A percentile compares a stretch with the other conserved stretches of the same genome.
These are phyloP conservation scores for Apiotrichum domesticum DNA, from an alignment of 1,284 basidiomycete species.

Conservation along the genomic window DNA sequence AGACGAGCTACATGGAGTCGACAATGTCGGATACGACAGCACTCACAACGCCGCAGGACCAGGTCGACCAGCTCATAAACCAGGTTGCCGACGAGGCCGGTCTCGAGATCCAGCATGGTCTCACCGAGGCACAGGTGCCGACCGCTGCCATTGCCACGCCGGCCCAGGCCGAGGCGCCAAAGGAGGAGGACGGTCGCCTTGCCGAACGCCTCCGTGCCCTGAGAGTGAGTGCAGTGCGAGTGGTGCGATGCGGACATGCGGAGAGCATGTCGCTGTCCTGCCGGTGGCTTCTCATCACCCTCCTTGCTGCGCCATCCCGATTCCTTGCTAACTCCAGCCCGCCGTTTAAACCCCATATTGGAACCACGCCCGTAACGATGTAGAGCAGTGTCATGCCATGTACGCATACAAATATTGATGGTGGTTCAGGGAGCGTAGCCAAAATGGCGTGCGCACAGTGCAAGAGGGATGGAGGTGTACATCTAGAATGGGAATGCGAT, in stretches of 20 bases:
- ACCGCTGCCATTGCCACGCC: conserved; percentile 38
- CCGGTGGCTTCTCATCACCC: background rate
- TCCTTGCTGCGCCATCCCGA: background rate
- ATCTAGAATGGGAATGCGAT: conserved; percentile 2
- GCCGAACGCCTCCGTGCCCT: conserved; percentile 39
- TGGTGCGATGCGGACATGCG: too few relatives aligned
- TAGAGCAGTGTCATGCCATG: conserved; percentile 20
- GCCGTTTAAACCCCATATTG: background rate
- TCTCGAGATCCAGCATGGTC: conserved; percentile 87
- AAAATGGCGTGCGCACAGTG: background rate
- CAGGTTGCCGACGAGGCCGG: conserved; percentile 97
- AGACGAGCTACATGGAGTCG: conserved; percentile 97
- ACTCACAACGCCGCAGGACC: conserved; percentile 90
- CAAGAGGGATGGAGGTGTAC: background rate
- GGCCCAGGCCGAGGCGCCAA: conserved; percentile 37
- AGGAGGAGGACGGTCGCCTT: conserved; percentile 39
- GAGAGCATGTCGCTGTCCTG: too few relatives aligned
- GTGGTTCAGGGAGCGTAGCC: background rate
- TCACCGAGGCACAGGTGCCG: conserved; percentile 59
- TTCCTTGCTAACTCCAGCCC: background rate
- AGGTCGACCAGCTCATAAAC: conserved; percentile 85
- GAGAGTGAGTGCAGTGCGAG: conserved; percentile 28
- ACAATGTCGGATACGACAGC: conserved; percentile 92
- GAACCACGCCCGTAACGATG: background rate
- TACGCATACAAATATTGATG: conserved; percentile 12